Evolutionary conservation across 2,329 filamentous ascomycete species (phyloP), one percentile per base, ranked within the genome.

Genomic region (Sclerotinia subarctica): DNA sequence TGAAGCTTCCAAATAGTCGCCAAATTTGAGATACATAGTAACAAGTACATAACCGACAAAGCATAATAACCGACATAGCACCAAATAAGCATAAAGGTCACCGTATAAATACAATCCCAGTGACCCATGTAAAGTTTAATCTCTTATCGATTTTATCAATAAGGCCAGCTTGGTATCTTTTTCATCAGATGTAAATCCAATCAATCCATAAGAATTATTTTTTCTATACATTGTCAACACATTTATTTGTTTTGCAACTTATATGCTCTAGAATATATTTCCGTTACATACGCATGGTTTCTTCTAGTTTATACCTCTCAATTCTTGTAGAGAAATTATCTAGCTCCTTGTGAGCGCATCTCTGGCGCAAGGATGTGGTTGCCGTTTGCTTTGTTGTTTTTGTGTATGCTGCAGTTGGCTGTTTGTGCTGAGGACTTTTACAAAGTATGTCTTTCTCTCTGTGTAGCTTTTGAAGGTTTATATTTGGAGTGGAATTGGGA

Each of bases 351-450:
- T 67, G 59, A 69, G 73, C 71, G 71, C 68, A 72, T 67, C 65
- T 57, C 53, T 44, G 69, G 71, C 72, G 72, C 73, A 74, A 75
- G 70, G 38, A 78, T 88, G 86, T 81, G 85, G 78, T 77, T 86
- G 76, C 76, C 80, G 80, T 81, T 82, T 75, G 79, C 82, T 64
- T 77, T 87, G 76, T 78, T 87, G 74, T 79, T 89, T 70, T 76
- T 88, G 70, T 80, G 82, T 56, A 76, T 89, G 17, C 76, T 83
- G 69, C 85, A 88, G 74, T 73, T 88, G 69, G 85, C 80, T 24
- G 73, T 85, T 68, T 87, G 85, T 78, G 82, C 82, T 51, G 84
- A 94, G 76, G 92, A 95, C 78, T 94, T 89, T 77, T 95, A 95
- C 80, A 92, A 93, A 79, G 90, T 90, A 78, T 65, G 58, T 60